Evolutionary conservation across 1,139 yeast genomes (phyloP).

Genomic region (Chernovozyma sophiae-reginae): DNA sequence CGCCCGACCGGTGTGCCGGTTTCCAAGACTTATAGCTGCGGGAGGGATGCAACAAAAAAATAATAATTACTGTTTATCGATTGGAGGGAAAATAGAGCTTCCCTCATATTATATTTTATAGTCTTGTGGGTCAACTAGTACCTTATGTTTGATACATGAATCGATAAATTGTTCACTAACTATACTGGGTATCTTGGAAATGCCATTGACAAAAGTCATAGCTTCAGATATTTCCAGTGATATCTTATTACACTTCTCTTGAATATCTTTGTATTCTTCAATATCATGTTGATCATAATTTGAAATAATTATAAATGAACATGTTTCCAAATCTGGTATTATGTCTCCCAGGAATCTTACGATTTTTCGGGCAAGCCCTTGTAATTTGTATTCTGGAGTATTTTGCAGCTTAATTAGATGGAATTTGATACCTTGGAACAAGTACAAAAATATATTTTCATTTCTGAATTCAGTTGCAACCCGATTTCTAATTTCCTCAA

Average conservation of each 20-base stretch:
- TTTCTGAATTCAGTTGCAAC: neutral
- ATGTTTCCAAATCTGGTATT: slow-evolving; percentile 10
- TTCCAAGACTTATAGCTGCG: no score
- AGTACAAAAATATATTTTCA: neutral
- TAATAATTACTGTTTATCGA: no score
- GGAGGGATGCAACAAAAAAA: no score
- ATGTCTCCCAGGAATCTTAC: slow-evolving; percentile 31
- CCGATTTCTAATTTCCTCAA: neutral
- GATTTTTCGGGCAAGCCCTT: slow-evolving; percentile 19
- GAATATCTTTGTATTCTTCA: slow-evolving; percentile 7
- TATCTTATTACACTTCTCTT: slow-evolving; percentile 12
- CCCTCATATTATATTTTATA: slow-evolving; percentile 15
- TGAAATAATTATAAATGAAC: slow-evolving; percentile 25
- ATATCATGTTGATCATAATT: slow-evolving; percentile 7
- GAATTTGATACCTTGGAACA: slow-evolving; percentile 11
- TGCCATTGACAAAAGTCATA: slow-evolving; percentile 13
- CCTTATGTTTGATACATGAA: slow-evolving; percentile 33
- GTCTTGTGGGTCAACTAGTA: slow-evolving; percentile 47
- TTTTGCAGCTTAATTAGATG: slow-evolving; percentile 15
- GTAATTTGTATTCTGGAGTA: slow-evolving; percentile 6
- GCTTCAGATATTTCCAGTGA: slow-evolving; percentile 18
- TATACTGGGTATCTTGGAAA: slow-evolving; percentile 39
- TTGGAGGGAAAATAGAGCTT: no score
- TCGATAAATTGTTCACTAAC: slow-evolving; percentile 43
- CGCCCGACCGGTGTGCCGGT: no score